Conservation (phyloP, 441 rosid species). For the Pelargonium fulgidum region DNA sequence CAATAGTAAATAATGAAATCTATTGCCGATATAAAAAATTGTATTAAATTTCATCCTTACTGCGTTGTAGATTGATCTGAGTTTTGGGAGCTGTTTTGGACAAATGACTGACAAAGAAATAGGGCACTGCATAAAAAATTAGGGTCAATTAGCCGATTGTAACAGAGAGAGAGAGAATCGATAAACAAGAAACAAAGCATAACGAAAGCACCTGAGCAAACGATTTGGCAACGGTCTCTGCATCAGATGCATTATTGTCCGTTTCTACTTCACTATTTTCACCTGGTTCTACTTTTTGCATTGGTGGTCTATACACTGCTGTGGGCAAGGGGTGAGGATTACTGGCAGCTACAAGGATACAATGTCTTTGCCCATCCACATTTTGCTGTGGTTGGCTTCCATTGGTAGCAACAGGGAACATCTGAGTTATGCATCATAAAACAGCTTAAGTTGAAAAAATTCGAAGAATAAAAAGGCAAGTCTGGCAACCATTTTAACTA, state of each 20-base stretch:
- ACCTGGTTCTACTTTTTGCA: constrained; percentile 52
- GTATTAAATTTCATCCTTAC: constrained; percentile 39
- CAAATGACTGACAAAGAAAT: constrained; percentile 84
- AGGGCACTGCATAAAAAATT: constrained; percentile 52
- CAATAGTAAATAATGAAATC: background rate
- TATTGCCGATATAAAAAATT: background rate
- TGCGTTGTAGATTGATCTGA: constrained; percentile 69
- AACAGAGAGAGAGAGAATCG: background rate
- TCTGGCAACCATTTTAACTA: background rate
- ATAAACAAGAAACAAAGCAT: constrained; percentile 1
- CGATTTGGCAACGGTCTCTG: constrained; percentile 76
- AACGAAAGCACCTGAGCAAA: constrained; percentile 53
- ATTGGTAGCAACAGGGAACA: constrained; percentile 50
- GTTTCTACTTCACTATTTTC: constrained; percentile 54
- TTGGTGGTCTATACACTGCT: constrained; percentile 77
- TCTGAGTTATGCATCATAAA: constrained; percentile 43
- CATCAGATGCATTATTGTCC: constrained; percentile 80
- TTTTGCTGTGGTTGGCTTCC: constrained; percentile 64
- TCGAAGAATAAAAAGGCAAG: background rate
- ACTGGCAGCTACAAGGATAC: constrained; percentile 86
- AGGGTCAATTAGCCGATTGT: constrained; percentile 24
- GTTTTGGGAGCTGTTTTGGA: constrained; percentile 88
- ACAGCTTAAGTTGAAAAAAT: background rate
- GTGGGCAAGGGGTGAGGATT: constrained; percentile 89
- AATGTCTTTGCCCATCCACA: constrained; percentile 73